Evolutionary conservation across 257 asterid genomes (phyloP).

Genomic region (Linaria vulgaris): DNA sequence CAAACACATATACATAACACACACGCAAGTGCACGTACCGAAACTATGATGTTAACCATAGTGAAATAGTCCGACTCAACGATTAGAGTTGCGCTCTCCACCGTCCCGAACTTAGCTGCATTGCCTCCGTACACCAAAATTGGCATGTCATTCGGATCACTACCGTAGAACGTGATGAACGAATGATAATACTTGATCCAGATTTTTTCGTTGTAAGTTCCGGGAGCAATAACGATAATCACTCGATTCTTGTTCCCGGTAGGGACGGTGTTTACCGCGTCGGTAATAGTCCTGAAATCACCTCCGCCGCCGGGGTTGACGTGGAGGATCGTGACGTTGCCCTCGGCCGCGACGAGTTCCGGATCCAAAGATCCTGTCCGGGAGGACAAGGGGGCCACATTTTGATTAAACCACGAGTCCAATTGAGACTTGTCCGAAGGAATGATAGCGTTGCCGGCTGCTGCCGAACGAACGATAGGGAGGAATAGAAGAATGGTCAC

Average conservation of each 20-base stretch:
- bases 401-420: slow-evolving; percentile 47
- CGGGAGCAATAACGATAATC: slow-evolving; percentile 55
- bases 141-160: slow-evolving; percentile 48
- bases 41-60: slow-evolving; percentile 53
- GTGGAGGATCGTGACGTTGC: slow-evolving; percentile 29
- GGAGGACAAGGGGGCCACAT: slow-evolving; percentile 12
- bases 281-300: slow-evolving; percentile 54
- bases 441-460: slow-evolving; percentile 20
- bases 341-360: slow-evolving; percentile 36
- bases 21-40: slow-evolving; percentile 38
- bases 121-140: slow-evolving; percentile 42
- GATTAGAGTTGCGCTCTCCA: slow-evolving; percentile 56
- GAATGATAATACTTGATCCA: slow-evolving; percentile 36
- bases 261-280: slow-evolving; percentile 60
- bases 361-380: slow-evolving; percentile 33
- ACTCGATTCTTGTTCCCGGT: slow-evolving; percentile 44
- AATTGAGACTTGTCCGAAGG: slow-evolving; percentile 45
- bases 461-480: slow-evolving; percentile 24
- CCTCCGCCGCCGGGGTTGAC: slow-evolving; percentile 53
- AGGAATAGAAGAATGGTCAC: slow-evolving; percentile 26
- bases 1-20: neutral
- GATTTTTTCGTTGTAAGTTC: slow-evolving; percentile 66
- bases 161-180: slow-evolving; percentile 55
- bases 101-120: slow-evolving; percentile 52
- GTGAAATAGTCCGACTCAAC: slow-evolving; percentile 56